Percentiles rank a stretch among this genome's conserved stretches.
Conservation (phyloP, 169 alveolate species). For the Plasmodium reichenowi region DNA sequence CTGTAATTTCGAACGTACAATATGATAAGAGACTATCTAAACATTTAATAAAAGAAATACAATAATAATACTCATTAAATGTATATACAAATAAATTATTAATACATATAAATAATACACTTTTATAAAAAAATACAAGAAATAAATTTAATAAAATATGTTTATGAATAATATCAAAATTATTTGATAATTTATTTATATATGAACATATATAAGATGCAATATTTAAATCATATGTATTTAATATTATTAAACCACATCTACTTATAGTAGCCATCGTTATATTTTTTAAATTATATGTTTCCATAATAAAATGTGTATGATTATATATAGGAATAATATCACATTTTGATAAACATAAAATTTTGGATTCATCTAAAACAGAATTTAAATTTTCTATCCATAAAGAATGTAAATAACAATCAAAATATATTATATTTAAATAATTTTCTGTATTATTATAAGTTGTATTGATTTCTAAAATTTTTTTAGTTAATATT, state of each 20-base stretch:
- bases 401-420: slow-evolving; percentile 99
- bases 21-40: slow-evolving; percentile 63
- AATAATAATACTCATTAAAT: slow-evolving; percentile 69
- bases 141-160: slow-evolving; percentile 72
- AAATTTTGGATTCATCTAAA: slow-evolving; percentile 97
- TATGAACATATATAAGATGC: slow-evolving; percentile 74
- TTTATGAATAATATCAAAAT: slow-evolving; percentile 69
- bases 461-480: slow-evolving; percentile 63
- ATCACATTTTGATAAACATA: slow-evolving; percentile 98
- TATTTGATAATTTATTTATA: slow-evolving; percentile 41
- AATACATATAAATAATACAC: slow-evolving; percentile 45
- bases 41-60: slow-evolving; percentile 65
- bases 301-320: slow-evolving; percentile 90
- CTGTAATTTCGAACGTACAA: slow-evolving; percentile 56
- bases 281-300: slow-evolving; percentile 95
- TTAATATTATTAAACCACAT: slow-evolving; percentile 98
- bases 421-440: slow-evolving; percentile 98
- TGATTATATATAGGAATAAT: slow-evolving; percentile 91
- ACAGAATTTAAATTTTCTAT: slow-evolving; percentile 99
- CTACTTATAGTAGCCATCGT: slow-evolving; percentile 99
- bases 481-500: slow-evolving; percentile 75
- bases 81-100: slow-evolving; percentile 60
- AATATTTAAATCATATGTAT: slow-evolving; percentile 91
- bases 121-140: slow-evolving; percentile 45
- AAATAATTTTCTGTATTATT: slow-evolving; percentile 82